Percentiles rank a stretch among this genome's conserved stretches.
phyloP scores from a whole-genome alignment of 257 asterid species.

The Knoxia roxburghii region DNA sequence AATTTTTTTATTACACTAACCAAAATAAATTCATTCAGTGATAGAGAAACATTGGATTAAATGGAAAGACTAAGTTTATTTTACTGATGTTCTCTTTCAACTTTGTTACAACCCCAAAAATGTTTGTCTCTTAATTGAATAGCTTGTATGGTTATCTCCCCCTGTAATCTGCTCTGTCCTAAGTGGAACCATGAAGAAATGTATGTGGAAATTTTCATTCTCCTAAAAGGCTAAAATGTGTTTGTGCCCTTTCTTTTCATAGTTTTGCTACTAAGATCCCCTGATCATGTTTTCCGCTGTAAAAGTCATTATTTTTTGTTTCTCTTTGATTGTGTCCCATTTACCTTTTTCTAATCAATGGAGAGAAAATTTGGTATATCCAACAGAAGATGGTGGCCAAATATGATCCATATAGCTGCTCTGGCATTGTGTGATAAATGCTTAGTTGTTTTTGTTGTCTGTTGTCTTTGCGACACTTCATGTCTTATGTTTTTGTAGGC shows the following conservation, averaged over 20 bases:
- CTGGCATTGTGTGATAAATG: too few relatives aligned
- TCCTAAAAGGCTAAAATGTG: not conserved
- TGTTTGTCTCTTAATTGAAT: not conserved
- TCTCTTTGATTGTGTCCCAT: not conserved
- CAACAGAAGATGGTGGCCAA: too few relatives aligned
- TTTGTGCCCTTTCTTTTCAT: too few relatives aligned
- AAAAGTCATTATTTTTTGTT: not conserved
- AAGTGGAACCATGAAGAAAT: not conserved
- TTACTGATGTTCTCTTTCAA: not conserved
- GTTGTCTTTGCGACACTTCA: not conserved
- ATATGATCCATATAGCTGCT: too few relatives aligned
- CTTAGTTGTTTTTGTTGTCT: not conserved
- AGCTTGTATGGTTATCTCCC: not conserved
- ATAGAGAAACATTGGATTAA: not conserved
- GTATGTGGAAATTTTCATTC: not conserved
- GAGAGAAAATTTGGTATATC: too few relatives aligned
- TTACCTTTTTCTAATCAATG: too few relatives aligned
- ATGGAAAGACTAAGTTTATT: not conserved
- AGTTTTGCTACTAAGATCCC: not conserved
- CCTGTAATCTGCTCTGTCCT: not conserved
- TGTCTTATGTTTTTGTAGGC: conserved; percentile 41
- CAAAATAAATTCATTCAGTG: not conserved
- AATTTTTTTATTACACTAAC: not conserved
- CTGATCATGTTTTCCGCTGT: not conserved
- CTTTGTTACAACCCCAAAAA: not conserved